Percentiles rank a stretch among this genome's conserved stretches.
These are phyloP conservation scores for fission yeast (Schizosaccharomyces pombe) DNA, from an alignment of 805 yeast genomes.

Conservation along the genomic window DNA sequence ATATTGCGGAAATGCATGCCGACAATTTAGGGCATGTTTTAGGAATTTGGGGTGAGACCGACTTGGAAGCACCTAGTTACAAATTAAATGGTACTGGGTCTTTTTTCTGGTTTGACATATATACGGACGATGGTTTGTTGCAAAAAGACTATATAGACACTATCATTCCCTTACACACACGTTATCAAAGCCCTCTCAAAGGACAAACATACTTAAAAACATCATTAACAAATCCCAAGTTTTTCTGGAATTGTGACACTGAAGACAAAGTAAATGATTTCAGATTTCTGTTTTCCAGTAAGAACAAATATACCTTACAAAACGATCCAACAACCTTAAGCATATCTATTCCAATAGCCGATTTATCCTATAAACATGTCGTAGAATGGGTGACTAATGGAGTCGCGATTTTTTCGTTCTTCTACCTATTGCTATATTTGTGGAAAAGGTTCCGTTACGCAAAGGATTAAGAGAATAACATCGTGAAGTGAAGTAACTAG, in stretches of 20 bases:
- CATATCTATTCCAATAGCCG: not conserved
- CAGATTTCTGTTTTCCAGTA: not conserved
- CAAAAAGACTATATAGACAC: not conserved
- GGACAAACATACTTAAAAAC: not conserved
- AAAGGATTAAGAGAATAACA: no score
- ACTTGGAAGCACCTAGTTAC: constrained; percentile 27
- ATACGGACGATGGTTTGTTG: not conserved
- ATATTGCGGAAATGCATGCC: constrained; percentile 12
- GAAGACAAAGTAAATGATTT: not conserved
- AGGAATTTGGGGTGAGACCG: constrained; percentile 28
- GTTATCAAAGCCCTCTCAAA: not conserved
- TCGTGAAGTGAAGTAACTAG: no score
- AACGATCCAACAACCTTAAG: not conserved
- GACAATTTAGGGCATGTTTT: constrained; percentile 10
- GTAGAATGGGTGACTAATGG: not conserved
- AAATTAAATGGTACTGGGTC: not conserved
- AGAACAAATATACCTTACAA: not conserved
- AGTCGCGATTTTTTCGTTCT: not conserved
- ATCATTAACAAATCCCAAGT: not conserved
- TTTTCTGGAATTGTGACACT: not conserved
- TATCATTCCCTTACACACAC: not conserved
- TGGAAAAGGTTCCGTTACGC: no score
- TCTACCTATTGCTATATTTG: not conserved
- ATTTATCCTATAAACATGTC: not conserved
- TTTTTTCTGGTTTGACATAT: not conserved